Base-by-base conservation (phyloP, 176 grass and related monocot species). In the Raddia guianensis region DNA sequence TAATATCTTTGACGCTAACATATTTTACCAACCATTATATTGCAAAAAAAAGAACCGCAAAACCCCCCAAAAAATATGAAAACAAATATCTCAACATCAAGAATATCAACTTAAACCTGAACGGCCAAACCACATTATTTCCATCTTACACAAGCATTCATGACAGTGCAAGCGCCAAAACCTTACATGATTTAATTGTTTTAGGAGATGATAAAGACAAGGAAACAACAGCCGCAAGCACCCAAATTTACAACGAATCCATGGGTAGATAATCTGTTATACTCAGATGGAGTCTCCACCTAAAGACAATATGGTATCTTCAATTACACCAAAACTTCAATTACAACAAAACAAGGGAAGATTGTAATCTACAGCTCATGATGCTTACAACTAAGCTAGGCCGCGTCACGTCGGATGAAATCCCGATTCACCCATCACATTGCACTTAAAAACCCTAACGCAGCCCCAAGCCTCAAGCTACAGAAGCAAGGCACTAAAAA, bases 391-490 rank as follows among this genome's bases (percentile, higher is more conserved):
- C 7, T 8, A 21, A 48, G 80, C 70, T 74, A 63, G 3, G 5
- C 57, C 44, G 20, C 40, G 34, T 72, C 59, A 4, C 11, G 9
- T 72, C 48, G 11, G 37, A 21, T 32, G 49, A 70, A 70, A 76
- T 47, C 61, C 10, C 9, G 9, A 45, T 12, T 50, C 6, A 5
- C 1, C 64, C 64, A 76, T 14, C 66, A 72, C 48, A 82, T 72
- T 59, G 68, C 59, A 16, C 49, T 19, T 45, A 19, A 35, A 95
- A 89, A 82, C 76, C 78, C 86, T 87, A 85, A 74, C 79, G 2
- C 12, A 68, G 58, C 52, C 52, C 20, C 68, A 49, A 49, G 15
- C 53, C 47, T 57, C 57, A 44, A 80, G 76, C 59, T 77, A 42
- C 58, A 79, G 27, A 72, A 53, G 58, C 13, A 27, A 49, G 68